These are phyloP conservation scores for Aspergillus sp. DNA, from an alignment of 2,329 filamentous ascomycete genomes.

Conservation along the genomic window DNA sequence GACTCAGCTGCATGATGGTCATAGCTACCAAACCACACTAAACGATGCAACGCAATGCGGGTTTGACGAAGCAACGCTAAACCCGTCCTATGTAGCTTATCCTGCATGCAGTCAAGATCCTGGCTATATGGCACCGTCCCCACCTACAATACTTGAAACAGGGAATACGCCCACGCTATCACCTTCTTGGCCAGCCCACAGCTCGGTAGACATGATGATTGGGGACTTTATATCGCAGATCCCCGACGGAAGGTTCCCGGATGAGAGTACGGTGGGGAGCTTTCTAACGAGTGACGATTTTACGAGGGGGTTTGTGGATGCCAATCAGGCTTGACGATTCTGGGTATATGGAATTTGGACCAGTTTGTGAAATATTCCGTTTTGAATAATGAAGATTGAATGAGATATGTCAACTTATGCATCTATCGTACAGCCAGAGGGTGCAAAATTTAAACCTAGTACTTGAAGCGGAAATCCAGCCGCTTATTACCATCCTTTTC, in stretches of 20 bases:
- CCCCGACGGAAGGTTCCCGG: not conserved
- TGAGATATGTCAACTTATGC: not conserved
- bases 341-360: not conserved
- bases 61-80: too few relatives aligned
- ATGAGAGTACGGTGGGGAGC: not conserved
- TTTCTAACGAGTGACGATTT: conserved; percentile 1
- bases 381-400: not conserved
- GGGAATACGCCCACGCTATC: not conserved
- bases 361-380: too few relatives aligned
- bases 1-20: too few relatives aligned
- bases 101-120: too few relatives aligned
- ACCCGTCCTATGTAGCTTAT: too few relatives aligned
- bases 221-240: conserved; percentile 7
- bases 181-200: conserved; percentile 1
- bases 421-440: not conserved
- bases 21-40: too few relatives aligned
- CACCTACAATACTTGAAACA: not conserved
- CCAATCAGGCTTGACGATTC: not conserved
- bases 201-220: conserved; percentile 5
- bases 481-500: conserved; percentile 48
- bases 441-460: conserved; percentile 20
- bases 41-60: too few relatives aligned
- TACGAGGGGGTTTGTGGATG: not conserved
- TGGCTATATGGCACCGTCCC: not conserved
- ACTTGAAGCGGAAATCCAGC: conserved; percentile 50